A percentile compares a stretch with the other conserved stretches of the same genome.
Evolutionary conservation across 257 asterid species (phyloP).

Genomic region (Jaltomata sinuosa): DNA sequence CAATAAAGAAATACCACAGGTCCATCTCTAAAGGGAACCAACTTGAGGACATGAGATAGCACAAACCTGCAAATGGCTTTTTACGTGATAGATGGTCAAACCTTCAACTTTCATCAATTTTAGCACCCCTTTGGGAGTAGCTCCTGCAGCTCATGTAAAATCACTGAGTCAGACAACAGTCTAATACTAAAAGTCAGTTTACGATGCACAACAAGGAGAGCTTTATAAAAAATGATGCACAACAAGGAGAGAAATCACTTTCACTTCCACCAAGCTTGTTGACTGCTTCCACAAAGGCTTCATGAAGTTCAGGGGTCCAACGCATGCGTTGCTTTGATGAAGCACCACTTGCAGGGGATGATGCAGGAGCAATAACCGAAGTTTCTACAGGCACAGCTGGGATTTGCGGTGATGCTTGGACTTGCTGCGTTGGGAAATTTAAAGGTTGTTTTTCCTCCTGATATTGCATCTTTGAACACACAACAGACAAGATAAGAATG

Average conservation of each 20-base stretch:
- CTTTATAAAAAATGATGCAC: not conserved
- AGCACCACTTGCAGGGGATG: slow-evolving; percentile 60
- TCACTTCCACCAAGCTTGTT: slow-evolving; percentile 93
- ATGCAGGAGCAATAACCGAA: slow-evolving; percentile 26
- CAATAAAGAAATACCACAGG: slow-evolving; percentile 4
- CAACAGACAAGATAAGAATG: not conserved
- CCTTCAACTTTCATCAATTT: slow-evolving; percentile 74
- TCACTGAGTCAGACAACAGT: not conserved
- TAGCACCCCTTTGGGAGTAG: slow-evolving; percentile 89
- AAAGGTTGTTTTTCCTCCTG: slow-evolving; percentile 33
- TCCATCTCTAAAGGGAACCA: slow-evolving; percentile 3
- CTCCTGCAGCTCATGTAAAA: slow-evolving; percentile 37
- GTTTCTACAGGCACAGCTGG: slow-evolving; percentile 46
- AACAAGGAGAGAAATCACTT: slow-evolving; percentile 33
- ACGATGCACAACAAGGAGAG: not conserved
- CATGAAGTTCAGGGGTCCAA: slow-evolving; percentile 90
- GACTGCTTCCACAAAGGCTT: slow-evolving; percentile 81
- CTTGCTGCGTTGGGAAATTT: slow-evolving; percentile 33
- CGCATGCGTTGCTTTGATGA: slow-evolving; percentile 83
- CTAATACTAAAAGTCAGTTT: not conserved
- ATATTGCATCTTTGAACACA: slow-evolving; percentile 18
- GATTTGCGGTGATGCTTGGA: slow-evolving; percentile 32
- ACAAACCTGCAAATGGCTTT: slow-evolving; percentile 83
- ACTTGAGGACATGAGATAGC: not conserved
- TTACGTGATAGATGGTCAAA: slow-evolving; percentile 81